Conservation (phyloP, 768 basidiomycete species). For the Naematelia aurantialba region DNA sequence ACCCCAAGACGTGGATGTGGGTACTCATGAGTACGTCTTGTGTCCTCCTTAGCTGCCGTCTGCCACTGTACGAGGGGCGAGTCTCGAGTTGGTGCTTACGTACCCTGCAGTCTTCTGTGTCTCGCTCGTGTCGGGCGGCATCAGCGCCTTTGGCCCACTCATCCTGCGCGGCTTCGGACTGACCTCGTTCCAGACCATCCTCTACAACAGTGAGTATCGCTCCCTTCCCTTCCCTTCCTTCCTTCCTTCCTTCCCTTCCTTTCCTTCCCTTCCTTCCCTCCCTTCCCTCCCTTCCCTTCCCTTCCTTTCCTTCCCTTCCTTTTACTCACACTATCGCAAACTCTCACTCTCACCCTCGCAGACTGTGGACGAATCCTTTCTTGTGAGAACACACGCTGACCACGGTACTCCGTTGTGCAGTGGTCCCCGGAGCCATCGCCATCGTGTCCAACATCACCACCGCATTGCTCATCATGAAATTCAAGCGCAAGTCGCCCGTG, state of each 20-base stretch:
- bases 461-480: conserved; percentile 46
- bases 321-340: too few species aligned
- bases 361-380: too few species aligned
- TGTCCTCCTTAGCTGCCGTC: background rate
- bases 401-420: too few species aligned
- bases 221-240: background rate
- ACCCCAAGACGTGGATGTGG: conserved; percentile 55
- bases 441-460: conserved; percentile 51
- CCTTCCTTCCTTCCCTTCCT: background rate
- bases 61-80: background rate
- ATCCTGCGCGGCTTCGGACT: conserved; percentile 54
- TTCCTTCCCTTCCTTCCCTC: background rate
- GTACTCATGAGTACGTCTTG: conserved; percentile 43
- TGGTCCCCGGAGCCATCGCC: conserved; percentile 54
- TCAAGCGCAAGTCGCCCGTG: conserved; percentile 27
- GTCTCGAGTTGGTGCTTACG: conserved; percentile 29
- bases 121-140: conserved; percentile 50
- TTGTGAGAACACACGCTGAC: background rate
- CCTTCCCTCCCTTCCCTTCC: too few species aligned
- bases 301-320: too few species aligned
- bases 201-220: conserved; percentile 51
- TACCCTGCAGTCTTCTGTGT: conserved; percentile 16
- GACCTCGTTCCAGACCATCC: conserved; percentile 53
- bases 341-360: too few species aligned
- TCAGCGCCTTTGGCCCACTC: conserved; percentile 54